Percentiles rank a stretch among this genome's conserved stretches.
Conservation (phyloP, 2,329 filamentous ascomycete species). For the Colletotrichum musicola region DNA sequence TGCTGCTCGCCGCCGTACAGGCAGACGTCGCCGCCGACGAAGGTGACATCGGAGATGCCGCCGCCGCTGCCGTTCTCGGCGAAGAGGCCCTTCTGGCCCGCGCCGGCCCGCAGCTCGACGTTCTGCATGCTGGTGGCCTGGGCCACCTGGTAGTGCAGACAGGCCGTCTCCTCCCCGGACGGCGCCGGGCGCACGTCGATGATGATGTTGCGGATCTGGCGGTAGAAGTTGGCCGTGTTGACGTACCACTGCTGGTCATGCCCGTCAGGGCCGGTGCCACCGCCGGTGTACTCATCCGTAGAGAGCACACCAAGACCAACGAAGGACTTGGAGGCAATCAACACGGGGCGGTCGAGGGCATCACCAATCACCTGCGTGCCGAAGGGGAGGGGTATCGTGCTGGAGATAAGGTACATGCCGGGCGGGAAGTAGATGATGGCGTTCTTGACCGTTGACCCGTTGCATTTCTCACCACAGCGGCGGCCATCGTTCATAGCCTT, state of each 20-base stretch:
- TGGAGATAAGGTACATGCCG: conserved; percentile 42
- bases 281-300: conserved; percentile 35
- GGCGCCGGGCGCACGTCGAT: conserved; percentile 31
- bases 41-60: conserved; percentile 70
- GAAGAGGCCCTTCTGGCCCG: conserved; percentile 39
- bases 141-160: conserved; percentile 39
- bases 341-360: conserved; percentile 21
- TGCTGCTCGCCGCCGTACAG: conserved; percentile 30
- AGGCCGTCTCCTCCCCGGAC: not conserved
- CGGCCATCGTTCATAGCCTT: conserved; percentile 39
- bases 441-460: conserved; percentile 32
- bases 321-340: conserved; percentile 17
- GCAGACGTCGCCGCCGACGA: conserved; percentile 69
- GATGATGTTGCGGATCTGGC: conserved; percentile 39
- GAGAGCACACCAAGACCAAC: conserved; percentile 37
- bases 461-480: conserved; percentile 38
- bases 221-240: conserved; percentile 39
- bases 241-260: conserved; percentile 32
- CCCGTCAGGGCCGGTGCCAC: conserved; percentile 27
- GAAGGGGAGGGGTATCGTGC: conserved; percentile 39
- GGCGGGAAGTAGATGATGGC: conserved; percentile 46
- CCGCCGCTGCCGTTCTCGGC: conserved; percentile 55
- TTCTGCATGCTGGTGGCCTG: conserved; percentile 44
- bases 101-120: conserved; percentile 21
- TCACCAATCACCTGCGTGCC: conserved; percentile 42